Evolutionary conservation across 2,329 filamentous ascomycete genomes (phyloP).

Genomic region (Ceratocystis diversiconidia): DNA sequence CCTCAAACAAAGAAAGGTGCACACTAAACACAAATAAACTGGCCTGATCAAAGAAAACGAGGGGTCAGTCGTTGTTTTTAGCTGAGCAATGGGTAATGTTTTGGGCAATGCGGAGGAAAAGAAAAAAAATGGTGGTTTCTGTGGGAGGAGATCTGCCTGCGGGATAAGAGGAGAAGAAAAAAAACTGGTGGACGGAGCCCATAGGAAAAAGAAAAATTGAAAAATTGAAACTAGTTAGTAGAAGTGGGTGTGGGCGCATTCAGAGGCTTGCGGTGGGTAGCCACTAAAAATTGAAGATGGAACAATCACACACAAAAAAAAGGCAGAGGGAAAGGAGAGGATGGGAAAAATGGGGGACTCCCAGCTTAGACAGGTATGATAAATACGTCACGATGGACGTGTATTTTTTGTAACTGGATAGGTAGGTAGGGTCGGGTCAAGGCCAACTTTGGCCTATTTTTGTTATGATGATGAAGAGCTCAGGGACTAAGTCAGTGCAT

Average conservation of each 20-base stretch:
- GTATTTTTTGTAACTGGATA: not conserved
- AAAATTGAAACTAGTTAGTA: constrained; percentile 12
- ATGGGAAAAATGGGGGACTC: not conserved
- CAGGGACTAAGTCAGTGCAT: not conserved
- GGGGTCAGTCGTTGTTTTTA: constrained; percentile 8
- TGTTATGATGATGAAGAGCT: not conserved
- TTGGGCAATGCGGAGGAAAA: constrained; percentile 10
- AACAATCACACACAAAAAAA: constrained; percentile 7
- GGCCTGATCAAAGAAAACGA: constrained; percentile 6
- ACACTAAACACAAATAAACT: constrained; percentile 7
- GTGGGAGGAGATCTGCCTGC: constrained; percentile 16
- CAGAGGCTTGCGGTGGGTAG: not conserved
- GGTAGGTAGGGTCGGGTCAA: not conserved
- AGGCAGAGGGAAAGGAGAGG: not conserved
- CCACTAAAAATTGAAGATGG: constrained; percentile 7
- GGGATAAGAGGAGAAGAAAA: constrained; percentile 15
- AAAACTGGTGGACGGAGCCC: constrained; percentile 12
- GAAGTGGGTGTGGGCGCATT: constrained; percentile 15
- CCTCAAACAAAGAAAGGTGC: not conserved
- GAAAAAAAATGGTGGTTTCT: constrained; percentile 13
- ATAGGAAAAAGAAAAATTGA: constrained; percentile 9
- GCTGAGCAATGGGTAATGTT: constrained; percentile 8
- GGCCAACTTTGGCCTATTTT: not conserved
- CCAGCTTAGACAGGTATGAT: not conserved
- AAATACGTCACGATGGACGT: constrained; percentile 3